A percentile compares a stretch with the other conserved stretches of the same genome.
phyloP scores from a whole-genome alignment of 345 rosid species.

The Euclidium syriacum region DNA sequence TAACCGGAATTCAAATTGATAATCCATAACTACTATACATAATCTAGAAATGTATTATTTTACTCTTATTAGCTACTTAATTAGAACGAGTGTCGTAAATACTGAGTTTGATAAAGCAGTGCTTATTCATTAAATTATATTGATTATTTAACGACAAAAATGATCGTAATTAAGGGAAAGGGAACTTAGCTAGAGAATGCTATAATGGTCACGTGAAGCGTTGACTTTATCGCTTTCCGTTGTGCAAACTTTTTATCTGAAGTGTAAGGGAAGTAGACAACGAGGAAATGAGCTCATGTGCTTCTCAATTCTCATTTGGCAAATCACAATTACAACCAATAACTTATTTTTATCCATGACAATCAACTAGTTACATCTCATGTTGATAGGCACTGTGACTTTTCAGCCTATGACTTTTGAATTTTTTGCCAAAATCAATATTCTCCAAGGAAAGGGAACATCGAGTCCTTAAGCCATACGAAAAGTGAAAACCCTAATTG shows the following conservation, averaged over 20 bases:
- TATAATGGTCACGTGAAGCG: conserved; percentile 20
- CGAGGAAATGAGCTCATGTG: not conserved
- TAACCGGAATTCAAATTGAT: not conserved
- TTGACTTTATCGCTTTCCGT: conserved; percentile 15
- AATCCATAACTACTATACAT: not conserved
- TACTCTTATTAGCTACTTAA: too few relatives aligned
- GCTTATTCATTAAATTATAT: not conserved
- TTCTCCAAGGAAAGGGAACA: too few relatives aligned
- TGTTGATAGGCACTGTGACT: too few relatives aligned
- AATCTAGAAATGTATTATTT: not conserved
- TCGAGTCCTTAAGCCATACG: too few relatives aligned
- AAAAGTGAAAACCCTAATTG: too few relatives aligned
- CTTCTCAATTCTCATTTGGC: not conserved
- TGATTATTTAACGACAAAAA: too few relatives aligned
- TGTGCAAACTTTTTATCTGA: not conserved
- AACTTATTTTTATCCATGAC: too few relatives aligned
- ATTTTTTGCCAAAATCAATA: too few relatives aligned
- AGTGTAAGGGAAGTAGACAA: not conserved
- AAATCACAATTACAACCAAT: not conserved
- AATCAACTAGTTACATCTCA: too few relatives aligned
- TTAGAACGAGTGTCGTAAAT: not conserved
- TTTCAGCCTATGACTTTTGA: too few relatives aligned
- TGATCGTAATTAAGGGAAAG: not conserved
- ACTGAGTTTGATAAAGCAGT: not conserved
- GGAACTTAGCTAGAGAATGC: not conserved